Evolutionary conservation across 768 basidiomycete genomes (phyloP), one percentile per base, ranked within the genome.

Genomic region (Leccinellum albellum): DNA sequence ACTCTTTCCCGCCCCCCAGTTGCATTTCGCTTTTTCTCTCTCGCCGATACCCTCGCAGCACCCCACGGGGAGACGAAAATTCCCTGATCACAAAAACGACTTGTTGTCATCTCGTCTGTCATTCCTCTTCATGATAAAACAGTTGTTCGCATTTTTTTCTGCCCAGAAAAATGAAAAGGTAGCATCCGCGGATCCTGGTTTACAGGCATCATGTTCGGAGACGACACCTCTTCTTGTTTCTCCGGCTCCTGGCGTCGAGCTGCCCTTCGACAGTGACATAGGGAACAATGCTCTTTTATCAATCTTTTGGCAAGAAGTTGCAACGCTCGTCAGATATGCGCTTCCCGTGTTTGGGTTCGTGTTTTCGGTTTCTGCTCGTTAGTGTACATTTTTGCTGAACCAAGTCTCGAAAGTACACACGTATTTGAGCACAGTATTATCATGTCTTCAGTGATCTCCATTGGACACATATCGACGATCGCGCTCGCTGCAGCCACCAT

Each of bases 381-480:
- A 2, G 13, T 7, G 4, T 42, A 45, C 37, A 3, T 28, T 10
- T 32, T 48, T 26, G 37, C 48, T 66, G 23, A 64, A 17, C 1
- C 8, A 20, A 26, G 53, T 48, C 21, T 46, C 4, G 5, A 0
- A 42, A 66, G 91, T 8, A 87, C 89, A 2, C 88, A 90, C 62
- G 56, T 91, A 26, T 78, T 93, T 29, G 95, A 98, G 70, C 95
- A 93, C 71, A 90, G 88, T 23, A 82, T 98, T 40, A 81, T 92
- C 40, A 81, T 96, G 59, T 86, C 87, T 0, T 86, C 91, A 12
- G 91, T 96, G 40, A 74, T 98, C n/a, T 88, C 88, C 12, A 89
- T 96, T 28, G 95, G 95, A 0, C 95, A 98, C 72, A 75, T 98
- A 24, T 93, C 92, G 3, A 96, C 94, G 0, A 86, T 82, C 3